phyloP scores from a whole-genome alignment of 2,329 filamentous ascomycete species.

The Pestalotiopsis sp. region DNA sequence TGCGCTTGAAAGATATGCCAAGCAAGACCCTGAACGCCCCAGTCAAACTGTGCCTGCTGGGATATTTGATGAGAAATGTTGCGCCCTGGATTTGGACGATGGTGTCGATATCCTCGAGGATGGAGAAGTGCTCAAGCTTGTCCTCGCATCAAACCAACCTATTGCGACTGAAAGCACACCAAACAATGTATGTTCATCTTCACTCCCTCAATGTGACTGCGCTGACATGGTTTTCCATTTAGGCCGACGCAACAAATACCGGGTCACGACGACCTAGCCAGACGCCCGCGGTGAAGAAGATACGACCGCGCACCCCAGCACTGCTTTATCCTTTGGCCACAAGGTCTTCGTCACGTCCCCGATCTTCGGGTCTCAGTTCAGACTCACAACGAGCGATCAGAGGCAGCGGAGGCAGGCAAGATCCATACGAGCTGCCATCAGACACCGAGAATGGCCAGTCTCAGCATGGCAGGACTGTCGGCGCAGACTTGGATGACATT shows the following conservation, averaged over 20 bases:
- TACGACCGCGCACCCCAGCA: not conserved
- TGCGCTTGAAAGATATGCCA: conserved; percentile 6
- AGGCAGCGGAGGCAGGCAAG: not conserved
- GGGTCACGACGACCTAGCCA: not conserved
- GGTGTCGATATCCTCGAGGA: not conserved
- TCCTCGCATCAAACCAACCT: not conserved
- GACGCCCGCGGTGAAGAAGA: not conserved
- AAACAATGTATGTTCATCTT: not conserved
- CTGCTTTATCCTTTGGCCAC: not conserved
- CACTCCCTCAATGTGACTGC: not conserved
- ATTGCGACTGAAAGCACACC: not conserved
- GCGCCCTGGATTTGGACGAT: conserved; percentile 6
- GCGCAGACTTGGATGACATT: too few species aligned
- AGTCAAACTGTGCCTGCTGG: not conserved
- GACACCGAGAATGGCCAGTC: not conserved
- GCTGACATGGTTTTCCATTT: not conserved
- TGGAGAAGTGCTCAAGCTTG: conserved; percentile 3
- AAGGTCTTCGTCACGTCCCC: not conserved
- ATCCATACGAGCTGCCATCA: conserved; percentile 6
- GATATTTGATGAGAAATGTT: not conserved
- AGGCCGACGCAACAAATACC: not conserved
- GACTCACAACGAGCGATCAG: not conserved
- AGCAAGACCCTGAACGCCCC: not conserved
- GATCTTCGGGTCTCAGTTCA: not conserved
- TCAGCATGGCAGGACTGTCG: not conserved